Conservation (phyloP, 305 asterid species). For the Nicotiana rustica region DNA sequence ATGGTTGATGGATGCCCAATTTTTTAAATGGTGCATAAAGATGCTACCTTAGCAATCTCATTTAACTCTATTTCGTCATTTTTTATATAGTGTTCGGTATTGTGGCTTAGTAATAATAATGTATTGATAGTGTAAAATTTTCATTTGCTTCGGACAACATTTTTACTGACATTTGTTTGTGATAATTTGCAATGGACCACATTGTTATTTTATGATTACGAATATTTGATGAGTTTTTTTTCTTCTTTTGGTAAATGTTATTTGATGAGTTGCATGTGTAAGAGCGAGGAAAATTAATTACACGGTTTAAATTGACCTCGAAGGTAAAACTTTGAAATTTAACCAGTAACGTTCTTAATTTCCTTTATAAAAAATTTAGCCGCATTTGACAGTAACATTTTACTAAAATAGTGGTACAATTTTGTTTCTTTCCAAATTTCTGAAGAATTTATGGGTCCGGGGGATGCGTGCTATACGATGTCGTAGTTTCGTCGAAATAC, state of each 20-base stretch:
- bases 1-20: conserved; percentile 78
- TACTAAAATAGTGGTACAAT: not conserved
- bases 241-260: too few species aligned
- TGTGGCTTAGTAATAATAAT: too few species aligned
- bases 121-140: not conserved
- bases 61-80: not conserved
- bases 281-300: too few species aligned
- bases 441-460: not conserved
- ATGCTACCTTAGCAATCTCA: not conserved
- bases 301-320: not conserved
- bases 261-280: too few species aligned
- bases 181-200: too few species aligned
- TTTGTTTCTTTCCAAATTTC: not conserved
- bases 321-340: not conserved
- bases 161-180: conserved; percentile 16
- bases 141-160: conserved; percentile 36
- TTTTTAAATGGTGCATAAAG: conserved; percentile 39
- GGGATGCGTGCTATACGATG: not conserved
- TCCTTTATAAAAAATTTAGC: too few species aligned
- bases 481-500: not conserved
- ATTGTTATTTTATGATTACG: too few species aligned
- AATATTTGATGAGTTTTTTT: too few species aligned
- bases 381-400: too few species aligned
- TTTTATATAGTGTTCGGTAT: not conserved
- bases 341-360: not conserved